Evolutionary conservation across 2,329 filamentous ascomycete genomes (phyloP), one percentile per base, ranked within the genome.

Genomic region (Hortaea sp.): DNA sequence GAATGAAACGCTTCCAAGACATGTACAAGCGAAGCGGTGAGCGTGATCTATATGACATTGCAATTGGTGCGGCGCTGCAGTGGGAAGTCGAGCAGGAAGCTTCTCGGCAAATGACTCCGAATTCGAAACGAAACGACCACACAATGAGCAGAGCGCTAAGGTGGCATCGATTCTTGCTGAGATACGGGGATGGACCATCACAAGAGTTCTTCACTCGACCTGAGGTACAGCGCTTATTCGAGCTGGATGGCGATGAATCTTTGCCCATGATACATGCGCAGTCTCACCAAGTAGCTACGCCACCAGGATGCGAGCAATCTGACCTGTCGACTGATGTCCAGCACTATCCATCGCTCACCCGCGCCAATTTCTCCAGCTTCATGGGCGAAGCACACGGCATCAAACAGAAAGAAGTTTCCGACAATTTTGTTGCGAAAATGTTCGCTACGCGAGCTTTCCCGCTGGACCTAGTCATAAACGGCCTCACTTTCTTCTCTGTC

Each of bases 361-460:
- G 59, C 12, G 50, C 53, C 3, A 42, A 47, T 7, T 59, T 62
- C 58, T 59, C 56, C 29, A 48, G 50, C 6, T 38, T 60, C 11
- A 49, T 62, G n/a, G 69, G 69, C 11, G 65, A 68, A 32, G 66
- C 61, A 5, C 64, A 68, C 45, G 59, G 70, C 29, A 66, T 68
- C 44, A 66, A 66, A 30, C 65, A 67, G n/a, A 69, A 71, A 34
- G 61, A 66, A 35, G 63, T 73, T 41, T 82, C 78, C 57, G 86
- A 92, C 62, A 66, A 71, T 0, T 75, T 94, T 29, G 83, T 85
- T 12, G 84, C 88, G n/a, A 78, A 82, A 52, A 80, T 88, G 69
- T 89, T 95, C 61, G 88, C 88, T 7, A 84, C 81, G 1, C 82
- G 73, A 47, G 84, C 85, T 63, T 75, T 92, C 20, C 78, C 82